Base-by-base conservation (phyloP, 1,284 basidiomycete species). In the Sparassis latifolia region DNA sequence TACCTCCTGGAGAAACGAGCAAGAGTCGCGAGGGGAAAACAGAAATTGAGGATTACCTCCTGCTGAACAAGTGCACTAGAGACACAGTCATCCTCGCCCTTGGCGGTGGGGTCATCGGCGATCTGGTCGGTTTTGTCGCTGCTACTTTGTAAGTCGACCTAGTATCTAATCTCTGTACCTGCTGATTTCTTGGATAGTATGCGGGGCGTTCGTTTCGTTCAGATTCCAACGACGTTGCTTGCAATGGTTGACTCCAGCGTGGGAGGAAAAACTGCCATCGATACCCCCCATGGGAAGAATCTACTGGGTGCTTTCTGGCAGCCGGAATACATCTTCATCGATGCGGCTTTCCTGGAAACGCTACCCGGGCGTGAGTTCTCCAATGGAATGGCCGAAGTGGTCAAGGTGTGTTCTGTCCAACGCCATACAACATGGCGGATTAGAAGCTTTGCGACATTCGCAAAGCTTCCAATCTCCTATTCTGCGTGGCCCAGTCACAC, bases 161-260 rank as follows among this genome's bases (percentile, higher is more conserved):
- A 5, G 44, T 27, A 35, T 12, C 30, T 10, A 31, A 35, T 31
- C 33, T 39, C 49, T 37, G 35, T 12, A 12, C 35, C 47, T 33
- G 10, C 47, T 39, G 4, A 39, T 9, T 6, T 42, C 20, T 7
- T 28, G 30, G 20, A 37, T 53, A 88, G 86, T 69, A 92, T 92
- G 89, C 83, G 90, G 45, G 90, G 90, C 3, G 82, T 98, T 42
- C 89, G 89, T 55, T 92, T 97, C 68, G 87, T 93, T 31, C 97
- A 99, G 72, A 92, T 99, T 52, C 96, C 97, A 0, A 98, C 97
- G 0, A 97, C 94, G 0, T 76, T 99, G 2, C 78, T 99, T 44
- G 94, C 95, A 12, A 99, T 99, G 97, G 97, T 99, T 41, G 96
- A 99, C 71, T 97, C 93, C 1, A 87, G 92, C 52, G 89, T 99